These are phyloP conservation scores for Cinnamomum chago DNA, from an alignment of 164 flowering plant genomes.

Conservation along the genomic window DNA sequence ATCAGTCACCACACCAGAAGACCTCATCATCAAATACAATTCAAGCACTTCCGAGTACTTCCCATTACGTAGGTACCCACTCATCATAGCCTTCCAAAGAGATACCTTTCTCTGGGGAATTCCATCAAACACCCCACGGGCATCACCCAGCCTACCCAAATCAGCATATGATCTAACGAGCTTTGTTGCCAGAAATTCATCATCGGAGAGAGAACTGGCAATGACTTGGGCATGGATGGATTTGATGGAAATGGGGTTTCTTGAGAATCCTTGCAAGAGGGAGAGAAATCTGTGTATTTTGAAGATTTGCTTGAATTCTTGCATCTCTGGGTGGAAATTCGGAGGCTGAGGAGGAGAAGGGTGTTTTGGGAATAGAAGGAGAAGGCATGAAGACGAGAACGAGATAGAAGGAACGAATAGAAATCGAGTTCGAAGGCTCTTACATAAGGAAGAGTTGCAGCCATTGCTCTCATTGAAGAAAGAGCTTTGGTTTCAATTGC, in stretches of 20 bases:
- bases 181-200: conserved; percentile 25
- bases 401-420: neutral
- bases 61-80: conserved; percentile 28
- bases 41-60: conserved; percentile 21
- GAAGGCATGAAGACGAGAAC: conserved; percentile 15
- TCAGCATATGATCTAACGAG: conserved; percentile 25
- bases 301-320: conserved; percentile 10
- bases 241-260: conserved; percentile 15
- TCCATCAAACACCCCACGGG: conserved; percentile 31
- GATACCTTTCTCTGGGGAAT: conserved; percentile 14
- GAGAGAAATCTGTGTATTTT: conserved; percentile 18
- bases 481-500: too few relatives aligned
- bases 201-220: conserved; percentile 4
- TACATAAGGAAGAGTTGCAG: neutral
- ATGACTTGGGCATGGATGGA: conserved; percentile 32
- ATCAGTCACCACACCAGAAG: conserved; percentile 19
- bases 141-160: conserved; percentile 20
- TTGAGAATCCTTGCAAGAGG: conserved; percentile 24
- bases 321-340: conserved; percentile 5
- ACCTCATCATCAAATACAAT: conserved; percentile 25
- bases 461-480: neutral
- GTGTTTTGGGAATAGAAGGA: conserved; percentile 5
- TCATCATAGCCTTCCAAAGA: conserved; percentile 34
- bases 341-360: conserved; percentile 8
- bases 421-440: neutral